Conservation (phyloP, 1,284 basidiomycete genomes). For the Ustilago lituana region DNA sequence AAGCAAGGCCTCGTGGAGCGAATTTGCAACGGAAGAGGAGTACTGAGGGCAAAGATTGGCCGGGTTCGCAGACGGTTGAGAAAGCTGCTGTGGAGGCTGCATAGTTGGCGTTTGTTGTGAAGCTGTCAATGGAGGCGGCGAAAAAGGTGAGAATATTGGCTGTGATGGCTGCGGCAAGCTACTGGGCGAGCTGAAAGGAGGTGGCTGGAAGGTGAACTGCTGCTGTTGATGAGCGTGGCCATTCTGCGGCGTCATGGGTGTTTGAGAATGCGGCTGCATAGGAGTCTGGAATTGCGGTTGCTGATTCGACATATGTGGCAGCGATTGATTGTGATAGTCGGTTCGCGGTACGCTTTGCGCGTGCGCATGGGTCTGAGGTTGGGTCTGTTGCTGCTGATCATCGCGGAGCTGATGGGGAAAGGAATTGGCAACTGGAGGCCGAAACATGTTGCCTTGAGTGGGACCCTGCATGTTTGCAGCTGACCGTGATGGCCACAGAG, state of each 20-base stretch:
- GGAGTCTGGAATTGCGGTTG: conserved; percentile 11
- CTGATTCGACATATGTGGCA: conserved; percentile 1
- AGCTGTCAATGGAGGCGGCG: conserved; percentile 2
- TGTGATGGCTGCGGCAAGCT: conserved; percentile 6
- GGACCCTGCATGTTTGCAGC: conserved; percentile 28
- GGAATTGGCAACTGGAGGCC: background rate
- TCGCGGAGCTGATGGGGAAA: conserved; percentile 5
- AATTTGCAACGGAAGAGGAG: too few species aligned
- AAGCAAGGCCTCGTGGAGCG: conserved; percentile 9
- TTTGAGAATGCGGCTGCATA: conserved; percentile 12
- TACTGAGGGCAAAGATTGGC: too few species aligned
- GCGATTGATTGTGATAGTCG: conserved; percentile 2
- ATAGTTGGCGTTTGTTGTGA: conserved; percentile 4
- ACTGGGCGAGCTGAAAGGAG: conserved; percentile 11
- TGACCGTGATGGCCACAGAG: background rate
- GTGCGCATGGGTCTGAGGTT: background rate
- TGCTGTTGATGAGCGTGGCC: conserved; percentile 2
- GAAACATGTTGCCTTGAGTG: conserved; percentile 22
- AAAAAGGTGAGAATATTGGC: conserved; percentile 10
- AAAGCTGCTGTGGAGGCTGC: conserved; percentile 14
- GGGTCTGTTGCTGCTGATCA: conserved; percentile 21
- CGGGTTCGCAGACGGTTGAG: background rate
- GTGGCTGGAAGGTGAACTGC: conserved; percentile 15
- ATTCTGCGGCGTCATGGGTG: conserved; percentile 13
- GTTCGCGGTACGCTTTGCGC: conserved; percentile 7